Evolutionary conservation across 192 early-diverging fungal genomes (phyloP), one percentile per base, ranked within the genome.

Genomic region (Rhizoclosmatium sp.): DNA sequence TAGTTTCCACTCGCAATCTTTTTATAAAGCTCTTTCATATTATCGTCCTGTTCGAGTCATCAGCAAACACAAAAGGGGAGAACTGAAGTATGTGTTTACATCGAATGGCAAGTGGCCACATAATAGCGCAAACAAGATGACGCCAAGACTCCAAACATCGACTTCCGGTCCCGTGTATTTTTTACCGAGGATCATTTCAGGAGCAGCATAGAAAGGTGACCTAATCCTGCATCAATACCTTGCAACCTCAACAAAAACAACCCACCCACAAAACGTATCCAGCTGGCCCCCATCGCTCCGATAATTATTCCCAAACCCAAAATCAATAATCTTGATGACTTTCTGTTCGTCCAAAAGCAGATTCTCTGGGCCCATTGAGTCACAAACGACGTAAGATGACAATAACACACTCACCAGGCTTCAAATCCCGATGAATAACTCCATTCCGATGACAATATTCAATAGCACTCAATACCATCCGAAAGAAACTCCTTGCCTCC

Each of bases 101-200:
- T 95, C 94, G 82, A 95, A 95, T 0, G 94, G 94, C 39, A 93
- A 89, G 78, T 94, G 91, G 0, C 94, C 94, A 80, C 93, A 94
- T 4, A 95, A 86, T 76, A 95, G 89, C 45, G 94, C 94, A 77
- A 93, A 95, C 31, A 95, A 80, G 31, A 95, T 93, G 39, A 95
- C 92, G 23, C 94, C 87, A 31, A 89, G 73, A 84, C 92, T 93
- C 94, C 94, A 95, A 78, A 95, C 92, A 78, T 95, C 94, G 1
- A 95, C 93, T 84, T 95, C 94, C 31, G 94, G 94, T 0, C 94
- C 94, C 5, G 88, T 91, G 75, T 95, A 95, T 58, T 89, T 89
- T 49, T 92, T 91, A 16, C 93, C 93, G 48, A 94, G 87, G 61
- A 95, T 90, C 88, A 95, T 90, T 80, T 95, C 94, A 4, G 94